These are phyloP conservation scores for Chrysoporthe puriensis DNA, from an alignment of 2,329 filamentous ascomycete species.

Conservation along the genomic window DNA sequence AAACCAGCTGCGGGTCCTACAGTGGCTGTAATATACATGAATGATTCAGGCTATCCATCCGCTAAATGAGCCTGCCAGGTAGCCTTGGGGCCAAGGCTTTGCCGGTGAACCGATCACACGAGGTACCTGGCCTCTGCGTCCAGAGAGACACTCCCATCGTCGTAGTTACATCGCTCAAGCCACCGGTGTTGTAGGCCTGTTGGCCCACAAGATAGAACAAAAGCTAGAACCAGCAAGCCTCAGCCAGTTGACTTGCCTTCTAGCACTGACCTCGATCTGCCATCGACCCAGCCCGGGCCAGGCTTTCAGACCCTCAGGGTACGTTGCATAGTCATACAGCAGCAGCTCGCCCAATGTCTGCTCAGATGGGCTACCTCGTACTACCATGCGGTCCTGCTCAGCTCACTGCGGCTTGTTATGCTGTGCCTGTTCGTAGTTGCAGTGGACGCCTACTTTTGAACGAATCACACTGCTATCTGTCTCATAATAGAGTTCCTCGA, in stretches of 20 bases:
- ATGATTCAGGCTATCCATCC: background rate
- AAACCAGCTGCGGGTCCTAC: background rate
- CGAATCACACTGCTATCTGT: too few relatives aligned
- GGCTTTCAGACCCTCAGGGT: too few relatives aligned
- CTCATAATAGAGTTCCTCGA: too few relatives aligned
- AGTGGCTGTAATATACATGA: background rate
- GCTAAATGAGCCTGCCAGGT: background rate
- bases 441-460: background rate
- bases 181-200: background rate
- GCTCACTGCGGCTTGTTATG: background rate
- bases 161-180: slow-evolving; percentile 10
- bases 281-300: too few relatives aligned
- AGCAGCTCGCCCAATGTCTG: too few relatives aligned
- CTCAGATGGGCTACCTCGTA: too few relatives aligned
- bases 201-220: background rate
- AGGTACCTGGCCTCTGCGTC: background rate
- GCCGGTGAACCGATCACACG: background rate
- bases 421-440: background rate
- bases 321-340: too few relatives aligned
- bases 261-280: background rate
- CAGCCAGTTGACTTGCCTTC: background rate
- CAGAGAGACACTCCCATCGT: background rate
- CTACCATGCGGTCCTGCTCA: too few relatives aligned
- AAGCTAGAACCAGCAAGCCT: too few relatives aligned
- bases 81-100: background rate